Evolutionary conservation across 1,284 basidiomycete species (phyloP).

Genomic region (Leccinum idahoense): DNA sequence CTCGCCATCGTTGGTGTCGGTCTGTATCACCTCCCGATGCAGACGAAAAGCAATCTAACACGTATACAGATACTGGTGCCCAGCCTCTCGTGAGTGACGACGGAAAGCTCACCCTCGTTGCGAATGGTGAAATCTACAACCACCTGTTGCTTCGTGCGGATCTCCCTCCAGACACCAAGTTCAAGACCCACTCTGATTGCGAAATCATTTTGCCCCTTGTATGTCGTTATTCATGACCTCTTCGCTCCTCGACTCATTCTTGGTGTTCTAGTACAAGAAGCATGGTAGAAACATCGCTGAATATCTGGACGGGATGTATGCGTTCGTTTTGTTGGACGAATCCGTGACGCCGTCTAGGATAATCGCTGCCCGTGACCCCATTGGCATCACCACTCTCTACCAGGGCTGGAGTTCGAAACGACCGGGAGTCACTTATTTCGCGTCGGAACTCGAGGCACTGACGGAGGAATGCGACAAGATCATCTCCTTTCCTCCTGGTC

Average conservation of each 20-base stretch:
- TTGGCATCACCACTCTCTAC: constrained; percentile 98
- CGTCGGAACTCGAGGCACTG: constrained; percentile 94
- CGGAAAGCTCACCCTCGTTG: constrained; percentile 81
- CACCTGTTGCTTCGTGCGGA: constrained; percentile 78
- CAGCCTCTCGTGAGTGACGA: constrained; percentile 92
- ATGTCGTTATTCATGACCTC: constrained; percentile 21
- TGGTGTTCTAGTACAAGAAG: constrained; percentile 68
- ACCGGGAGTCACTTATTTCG: constrained; percentile 87
- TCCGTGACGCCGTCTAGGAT: constrained; percentile 84
- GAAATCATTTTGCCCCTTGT: constrained; percentile 95
- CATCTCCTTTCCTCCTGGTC: constrained; percentile 95
- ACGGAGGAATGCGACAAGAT: constrained; percentile 93
- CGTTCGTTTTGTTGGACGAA: constrained; percentile 94
- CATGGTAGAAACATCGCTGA: constrained; percentile 71
- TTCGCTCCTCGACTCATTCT: constrained; percentile 2
- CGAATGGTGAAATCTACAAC: constrained; percentile 99
- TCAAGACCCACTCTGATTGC: constrained; percentile 99
- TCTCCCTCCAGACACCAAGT: constrained; percentile 64
- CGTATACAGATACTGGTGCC: constrained; percentile 81
- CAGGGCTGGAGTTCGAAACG: constrained; percentile 87
- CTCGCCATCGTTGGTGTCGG: constrained; percentile 98
- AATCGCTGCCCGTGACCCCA: constrained; percentile 94
- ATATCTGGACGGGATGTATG: constrained; percentile 98
- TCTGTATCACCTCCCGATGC: constrained; percentile 39
- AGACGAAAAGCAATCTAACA: constrained; percentile 9